Conservation (phyloP, 2,329 filamentous ascomycete species). For the Phaeoacremonium minimum region DNA sequence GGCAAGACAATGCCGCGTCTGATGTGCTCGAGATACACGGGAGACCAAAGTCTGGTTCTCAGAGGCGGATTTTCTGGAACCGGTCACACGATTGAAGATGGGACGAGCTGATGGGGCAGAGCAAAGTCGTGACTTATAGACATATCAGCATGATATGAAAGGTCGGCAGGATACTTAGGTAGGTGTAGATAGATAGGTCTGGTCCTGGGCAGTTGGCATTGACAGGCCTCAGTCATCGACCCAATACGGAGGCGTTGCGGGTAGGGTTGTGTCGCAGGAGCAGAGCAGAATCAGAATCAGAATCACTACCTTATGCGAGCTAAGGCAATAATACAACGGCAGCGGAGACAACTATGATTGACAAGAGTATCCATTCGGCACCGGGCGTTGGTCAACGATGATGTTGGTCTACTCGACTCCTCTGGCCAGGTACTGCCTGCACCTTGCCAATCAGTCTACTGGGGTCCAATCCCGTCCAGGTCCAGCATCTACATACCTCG, state of each 20-base stretch:
- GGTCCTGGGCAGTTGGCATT: too few species aligned
- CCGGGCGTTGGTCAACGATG: neutral
- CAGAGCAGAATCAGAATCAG: too few species aligned
- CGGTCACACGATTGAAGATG: neutral
- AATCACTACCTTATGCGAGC: too few species aligned
- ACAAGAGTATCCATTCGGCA: neutral
- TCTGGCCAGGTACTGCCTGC: too few species aligned
- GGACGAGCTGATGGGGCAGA: neutral
- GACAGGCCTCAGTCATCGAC: too few species aligned
- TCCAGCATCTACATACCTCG: too few species aligned
- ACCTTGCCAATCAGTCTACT: too few species aligned
- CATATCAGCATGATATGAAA: neutral
- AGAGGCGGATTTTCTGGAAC: neutral
- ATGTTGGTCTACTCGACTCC: neutral
- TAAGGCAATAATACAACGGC: neutral
- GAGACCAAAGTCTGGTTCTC: neutral
- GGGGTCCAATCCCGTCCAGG: too few species aligned
- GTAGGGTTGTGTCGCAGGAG: too few species aligned
- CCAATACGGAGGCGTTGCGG: too few species aligned
- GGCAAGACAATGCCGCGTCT: neutral
- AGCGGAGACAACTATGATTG: neutral
- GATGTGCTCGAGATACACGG: neutral
- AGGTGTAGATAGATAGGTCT: neutral
- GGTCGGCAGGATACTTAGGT: neutral
- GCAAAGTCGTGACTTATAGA: neutral